Evolutionary conservation across 495 filamentous ascomycete genomes (phyloP).

Genomic region (Darksidea phi): DNA sequence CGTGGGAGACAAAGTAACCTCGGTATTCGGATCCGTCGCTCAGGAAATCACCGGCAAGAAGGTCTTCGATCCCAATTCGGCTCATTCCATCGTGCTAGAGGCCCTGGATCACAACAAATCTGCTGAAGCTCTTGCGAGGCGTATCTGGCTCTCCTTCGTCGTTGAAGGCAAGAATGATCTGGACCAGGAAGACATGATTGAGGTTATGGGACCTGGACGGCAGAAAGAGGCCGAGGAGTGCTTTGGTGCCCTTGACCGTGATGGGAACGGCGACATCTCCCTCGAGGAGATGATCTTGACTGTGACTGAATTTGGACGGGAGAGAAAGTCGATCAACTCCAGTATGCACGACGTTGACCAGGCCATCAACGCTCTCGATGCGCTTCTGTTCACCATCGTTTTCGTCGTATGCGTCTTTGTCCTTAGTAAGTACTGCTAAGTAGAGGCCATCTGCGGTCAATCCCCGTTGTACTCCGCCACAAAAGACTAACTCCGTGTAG

Average conservation of each 20-base stretch:
- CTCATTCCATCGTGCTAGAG: conserved; percentile 83
- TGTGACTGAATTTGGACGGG: conserved; percentile 75
- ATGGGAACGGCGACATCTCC: conserved; percentile 89
- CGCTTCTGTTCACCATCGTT: conserved; percentile 73
- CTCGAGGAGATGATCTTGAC: conserved; percentile 94
- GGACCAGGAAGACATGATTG: conserved; percentile 74
- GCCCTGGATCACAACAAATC: conserved; percentile 79
- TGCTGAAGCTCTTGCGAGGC: conserved; percentile 82
- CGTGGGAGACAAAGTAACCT: conserved; percentile 76
- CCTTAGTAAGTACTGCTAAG: conserved; percentile 59
- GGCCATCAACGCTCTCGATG: conserved; percentile 86
- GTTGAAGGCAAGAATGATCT: conserved; percentile 81
- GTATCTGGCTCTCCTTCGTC: conserved; percentile 98
- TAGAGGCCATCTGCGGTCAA: too few relatives aligned
- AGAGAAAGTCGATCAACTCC: conserved; percentile 77
- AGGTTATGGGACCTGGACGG: conserved; percentile 76
- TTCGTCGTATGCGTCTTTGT: conserved; percentile 79
- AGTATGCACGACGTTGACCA: conserved; percentile 98
- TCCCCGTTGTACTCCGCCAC: too few relatives aligned
- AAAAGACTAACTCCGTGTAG: conserved; percentile 30
- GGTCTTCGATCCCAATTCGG: conserved; percentile 84
- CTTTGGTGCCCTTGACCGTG: conserved; percentile 75
- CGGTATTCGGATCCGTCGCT: conserved; percentile 83
- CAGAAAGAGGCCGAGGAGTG: conserved; percentile 76
- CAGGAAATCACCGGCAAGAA: conserved; percentile 92